A percentile compares a stretch with the other conserved stretches of the same genome.
These are phyloP conservation scores for Sporobolus alterniflorus DNA, from an alignment of 202 grass and related monocot species.

Conservation along the genomic window DNA sequence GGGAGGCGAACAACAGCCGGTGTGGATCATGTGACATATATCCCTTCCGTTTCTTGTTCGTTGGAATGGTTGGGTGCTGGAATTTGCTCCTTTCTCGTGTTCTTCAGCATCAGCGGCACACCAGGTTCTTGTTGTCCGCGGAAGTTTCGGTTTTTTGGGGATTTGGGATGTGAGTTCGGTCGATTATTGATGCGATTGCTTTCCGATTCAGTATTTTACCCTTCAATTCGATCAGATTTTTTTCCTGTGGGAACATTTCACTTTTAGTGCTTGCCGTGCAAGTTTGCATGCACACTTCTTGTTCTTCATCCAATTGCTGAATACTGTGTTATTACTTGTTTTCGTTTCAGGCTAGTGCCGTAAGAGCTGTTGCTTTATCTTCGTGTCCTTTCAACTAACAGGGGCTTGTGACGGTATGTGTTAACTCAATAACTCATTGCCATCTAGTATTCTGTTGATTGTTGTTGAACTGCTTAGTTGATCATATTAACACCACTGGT, in stretches of 20 bases:
- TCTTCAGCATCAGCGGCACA: background rate
- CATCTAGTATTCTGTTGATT: slow-evolving; percentile 3
- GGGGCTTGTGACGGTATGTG: slow-evolving; percentile 18
- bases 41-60: background rate
- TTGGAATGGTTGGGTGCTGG: slow-evolving; percentile 4
- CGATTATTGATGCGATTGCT: slow-evolving; percentile 17
- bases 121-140: background rate
- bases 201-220: background rate
- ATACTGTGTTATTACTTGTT: background rate
- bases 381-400: background rate
- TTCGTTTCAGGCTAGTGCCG: slow-evolving; percentile 24
- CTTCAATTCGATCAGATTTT: background rate
- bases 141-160: background rate
- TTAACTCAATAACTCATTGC: slow-evolving; percentile 4
- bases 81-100: background rate
- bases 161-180: slow-evolving; percentile 4
- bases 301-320: background rate
- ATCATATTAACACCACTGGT: slow-evolving; percentile 7
- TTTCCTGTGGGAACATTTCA: background rate
- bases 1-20: slow-evolving; percentile 4
- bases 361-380: slow-evolving; percentile 7
- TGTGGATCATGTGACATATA: slow-evolving; percentile 36
- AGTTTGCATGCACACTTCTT: slow-evolving; percentile 19
- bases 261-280: slow-evolving; percentile 15
- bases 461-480: slow-evolving; percentile 5